These are phyloP conservation scores for Asclepias syriaca DNA, from an alignment of 257 asterid genomes.

Conservation along the genomic window DNA sequence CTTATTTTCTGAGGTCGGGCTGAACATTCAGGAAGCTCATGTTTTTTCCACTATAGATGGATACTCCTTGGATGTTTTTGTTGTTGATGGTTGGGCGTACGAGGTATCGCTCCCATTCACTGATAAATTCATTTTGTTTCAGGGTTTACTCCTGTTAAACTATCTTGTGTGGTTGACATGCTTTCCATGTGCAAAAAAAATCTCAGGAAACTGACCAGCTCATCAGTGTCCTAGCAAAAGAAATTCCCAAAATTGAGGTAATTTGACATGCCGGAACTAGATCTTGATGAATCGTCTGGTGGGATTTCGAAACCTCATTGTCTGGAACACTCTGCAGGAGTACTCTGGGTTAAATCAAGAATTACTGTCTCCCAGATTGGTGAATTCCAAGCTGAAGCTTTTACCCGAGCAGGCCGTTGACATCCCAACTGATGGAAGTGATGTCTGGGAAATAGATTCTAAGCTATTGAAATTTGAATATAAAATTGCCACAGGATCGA, in stretches of 20 bases:
- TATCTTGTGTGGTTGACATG: slow-evolving; percentile 8
- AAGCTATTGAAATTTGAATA: slow-evolving; percentile 47
- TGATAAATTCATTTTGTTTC: background rate
- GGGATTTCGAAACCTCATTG: slow-evolving; percentile 2
- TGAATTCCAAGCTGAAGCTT: slow-evolving; percentile 23
- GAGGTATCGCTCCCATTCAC: slow-evolving; percentile 42
- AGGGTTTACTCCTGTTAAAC: no score
- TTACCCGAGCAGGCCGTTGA: slow-evolving; percentile 37
- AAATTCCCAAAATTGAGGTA: slow-evolving; percentile 77
- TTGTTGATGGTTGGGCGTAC: slow-evolving; percentile 68
- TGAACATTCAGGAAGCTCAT: slow-evolving; percentile 99
- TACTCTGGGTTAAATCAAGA: slow-evolving; percentile 31
- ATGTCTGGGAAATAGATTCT: slow-evolving; percentile 84
- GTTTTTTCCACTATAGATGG: slow-evolving; percentile 92
- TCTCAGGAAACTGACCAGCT: slow-evolving; percentile 61
- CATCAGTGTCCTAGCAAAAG: slow-evolving; percentile 40
- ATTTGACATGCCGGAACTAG: background rate
- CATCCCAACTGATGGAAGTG: slow-evolving; percentile 48
- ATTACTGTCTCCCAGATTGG: slow-evolving; percentile 23
- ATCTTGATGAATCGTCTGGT: slow-evolving; percentile 1
- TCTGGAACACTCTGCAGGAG: slow-evolving; percentile 31
- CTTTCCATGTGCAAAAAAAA: slow-evolving; percentile 19
- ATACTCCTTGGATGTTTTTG: slow-evolving; percentile 85
- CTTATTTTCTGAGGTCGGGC: slow-evolving; percentile 75
- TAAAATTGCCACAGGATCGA: slow-evolving; percentile 62